phyloP scores from a whole-genome alignment of 371 early-diverging fungal genomes.

The Rhizopus arrhizus region DNA sequence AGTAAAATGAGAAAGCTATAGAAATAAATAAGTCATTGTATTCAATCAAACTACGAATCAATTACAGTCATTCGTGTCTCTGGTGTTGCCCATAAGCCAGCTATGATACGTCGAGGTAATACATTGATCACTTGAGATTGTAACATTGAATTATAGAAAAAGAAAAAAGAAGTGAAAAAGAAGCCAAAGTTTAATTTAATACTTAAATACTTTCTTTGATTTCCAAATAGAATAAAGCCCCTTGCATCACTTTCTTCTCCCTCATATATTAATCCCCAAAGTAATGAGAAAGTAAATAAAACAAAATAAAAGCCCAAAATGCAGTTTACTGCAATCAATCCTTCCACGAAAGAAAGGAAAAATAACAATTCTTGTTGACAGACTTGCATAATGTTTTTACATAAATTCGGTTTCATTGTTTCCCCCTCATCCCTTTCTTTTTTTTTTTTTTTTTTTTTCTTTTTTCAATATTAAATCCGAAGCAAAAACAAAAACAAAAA shows the following conservation, averaged over 20 bases:
- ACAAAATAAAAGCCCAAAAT: neutral
- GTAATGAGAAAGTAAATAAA: too few species aligned
- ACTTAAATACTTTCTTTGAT: constrained; percentile 17
- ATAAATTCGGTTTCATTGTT: neutral
- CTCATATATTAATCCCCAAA: constrained; percentile 4
- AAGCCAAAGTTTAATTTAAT: constrained; percentile 11
- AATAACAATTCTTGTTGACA: neutral
- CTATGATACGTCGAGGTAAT: constrained; percentile 40
- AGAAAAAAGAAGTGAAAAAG: constrained; percentile 1
- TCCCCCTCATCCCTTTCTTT: neutral
- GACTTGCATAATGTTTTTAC: neutral
- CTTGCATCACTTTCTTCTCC: constrained; percentile 18
- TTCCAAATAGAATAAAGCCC: constrained; percentile 21
- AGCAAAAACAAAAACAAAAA: too few species aligned
- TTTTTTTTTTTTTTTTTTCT: too few species aligned
- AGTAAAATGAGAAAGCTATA: constrained; percentile 25
- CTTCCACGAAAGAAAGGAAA: neutral
- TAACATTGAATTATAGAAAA: constrained; percentile 29
- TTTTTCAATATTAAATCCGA: too few species aligned
- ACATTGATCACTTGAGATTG: constrained; percentile 49
- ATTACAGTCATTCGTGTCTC: constrained; percentile 48
- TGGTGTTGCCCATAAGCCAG: constrained; percentile 41
- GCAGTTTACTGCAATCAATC: neutral
- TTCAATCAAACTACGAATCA: neutral
- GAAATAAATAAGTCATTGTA: neutral